Evolutionary conservation across 2,329 filamentous ascomycete species (phyloP).

Genomic region (Nigrospora osmanthi): DNA sequence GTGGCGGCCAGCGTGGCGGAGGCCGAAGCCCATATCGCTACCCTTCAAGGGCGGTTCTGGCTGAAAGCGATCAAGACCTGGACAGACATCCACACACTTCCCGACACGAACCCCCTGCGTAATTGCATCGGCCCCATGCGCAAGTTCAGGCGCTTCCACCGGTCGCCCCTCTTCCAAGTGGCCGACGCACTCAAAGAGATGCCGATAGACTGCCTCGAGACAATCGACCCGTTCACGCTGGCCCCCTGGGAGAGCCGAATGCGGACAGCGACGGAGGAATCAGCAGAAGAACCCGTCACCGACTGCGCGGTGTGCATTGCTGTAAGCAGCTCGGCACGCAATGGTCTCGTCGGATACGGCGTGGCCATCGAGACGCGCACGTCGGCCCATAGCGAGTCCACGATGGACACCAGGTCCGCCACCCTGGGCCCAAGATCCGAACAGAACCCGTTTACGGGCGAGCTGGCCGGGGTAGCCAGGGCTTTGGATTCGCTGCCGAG

Average conservation of each 20-base stretch:
- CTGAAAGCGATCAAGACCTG: constrained; percentile 9
- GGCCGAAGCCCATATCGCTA: constrained; percentile 12
- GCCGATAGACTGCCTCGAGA: no score
- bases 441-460: constrained; percentile 2
- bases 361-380: no score
- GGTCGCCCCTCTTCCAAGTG: constrained; percentile 6
- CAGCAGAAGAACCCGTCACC: no score
- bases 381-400: background rate
- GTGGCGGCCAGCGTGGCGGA: constrained; percentile 11
- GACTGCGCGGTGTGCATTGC: no score
- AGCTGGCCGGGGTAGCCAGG: constrained; percentile 1
- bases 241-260: no score
- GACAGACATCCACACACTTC: constrained; percentile 10
- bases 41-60: constrained; percentile 4
- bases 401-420: background rate
- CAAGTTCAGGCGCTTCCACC: constrained; percentile 1
- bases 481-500: constrained; percentile 16
- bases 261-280: no score
- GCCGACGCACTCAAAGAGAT: background rate
- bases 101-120: constrained; percentile 9
- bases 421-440: background rate
- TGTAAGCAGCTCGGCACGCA: no score
- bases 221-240: no score
- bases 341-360: no score
- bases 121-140: constrained; percentile 1